These are phyloP conservation scores for Phycomyces nitens DNA, from an alignment of 192 early-diverging fungal genomes.

Conservation along the genomic window DNA sequence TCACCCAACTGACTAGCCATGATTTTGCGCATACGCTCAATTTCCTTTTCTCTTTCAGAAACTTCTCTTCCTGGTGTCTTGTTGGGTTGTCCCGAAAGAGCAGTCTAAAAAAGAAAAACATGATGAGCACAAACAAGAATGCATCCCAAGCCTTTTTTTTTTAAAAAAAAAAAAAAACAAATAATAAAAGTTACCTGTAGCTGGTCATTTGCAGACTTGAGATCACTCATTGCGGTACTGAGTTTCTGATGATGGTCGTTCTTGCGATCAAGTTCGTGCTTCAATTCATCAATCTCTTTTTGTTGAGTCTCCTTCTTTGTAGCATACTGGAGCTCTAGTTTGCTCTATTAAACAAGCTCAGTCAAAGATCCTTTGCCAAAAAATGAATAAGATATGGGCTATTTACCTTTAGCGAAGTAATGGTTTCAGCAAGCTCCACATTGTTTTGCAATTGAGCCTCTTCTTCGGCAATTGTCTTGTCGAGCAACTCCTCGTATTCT, in stretches of 20 bases:
- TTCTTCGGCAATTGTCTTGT: slow-evolving; percentile 67
- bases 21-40: slow-evolving; percentile 65
- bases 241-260: slow-evolving; percentile 63
- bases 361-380: too few relatives aligned
- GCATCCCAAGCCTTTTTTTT: too few relatives aligned
- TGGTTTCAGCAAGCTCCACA: slow-evolving; percentile 63
- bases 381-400: too few relatives aligned
- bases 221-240: slow-evolving; percentile 54
- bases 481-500: slow-evolving; percentile 82
- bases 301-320: slow-evolving; percentile 73
- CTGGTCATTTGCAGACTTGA: slow-evolving; percentile 59
- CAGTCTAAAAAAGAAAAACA: background rate
- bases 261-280: slow-evolving; percentile 64
- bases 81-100: slow-evolving; percentile 21
- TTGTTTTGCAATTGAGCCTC: slow-evolving; percentile 51
- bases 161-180: background rate
- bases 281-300: slow-evolving; percentile 71
- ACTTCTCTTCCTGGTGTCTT: slow-evolving; percentile 6
- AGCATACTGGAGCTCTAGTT: slow-evolving; percentile 82
- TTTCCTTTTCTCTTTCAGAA: slow-evolving; percentile 65
- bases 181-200: slow-evolving; percentile 40
- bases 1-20: slow-evolving; percentile 63
- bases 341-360: slow-evolving; percentile 33
- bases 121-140: too few relatives aligned
- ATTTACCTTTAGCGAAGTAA: slow-evolving; percentile 79